Evolutionary conservation across 1,284 basidiomycete species (phyloP).

Genomic region (Pholiota adiposa): DNA sequence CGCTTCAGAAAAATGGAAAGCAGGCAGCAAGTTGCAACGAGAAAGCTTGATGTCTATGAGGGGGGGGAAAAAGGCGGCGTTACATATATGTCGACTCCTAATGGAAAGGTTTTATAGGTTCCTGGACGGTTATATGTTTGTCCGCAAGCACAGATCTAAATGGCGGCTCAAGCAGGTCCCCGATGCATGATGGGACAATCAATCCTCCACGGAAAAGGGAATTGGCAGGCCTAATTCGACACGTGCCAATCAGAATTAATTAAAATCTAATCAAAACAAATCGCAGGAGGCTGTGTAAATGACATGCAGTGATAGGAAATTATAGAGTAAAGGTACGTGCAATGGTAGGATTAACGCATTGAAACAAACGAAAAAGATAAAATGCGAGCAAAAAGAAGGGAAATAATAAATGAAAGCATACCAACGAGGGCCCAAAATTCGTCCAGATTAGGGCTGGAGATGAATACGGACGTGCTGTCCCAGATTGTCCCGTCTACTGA

Average conservation of each 20-base stretch:
- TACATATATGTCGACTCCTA: not conserved
- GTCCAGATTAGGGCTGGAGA: slow-evolving; percentile 30
- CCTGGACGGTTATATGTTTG: slow-evolving; percentile 9
- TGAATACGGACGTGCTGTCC: slow-evolving; percentile 79
- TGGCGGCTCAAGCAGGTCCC: not conserved
- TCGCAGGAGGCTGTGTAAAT: not conserved
- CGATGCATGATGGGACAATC: not conserved
- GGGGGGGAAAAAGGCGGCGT: not conserved
- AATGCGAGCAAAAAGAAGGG: not conserved
- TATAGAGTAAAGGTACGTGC: not conserved
- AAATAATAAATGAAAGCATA: not conserved
- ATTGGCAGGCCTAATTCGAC: slow-evolving; percentile 1
- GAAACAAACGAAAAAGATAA: not conserved
- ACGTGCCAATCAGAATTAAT: slow-evolving; percentile 1
- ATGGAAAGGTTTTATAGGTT: slow-evolving; percentile 4
- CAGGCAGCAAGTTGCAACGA: not conserved
- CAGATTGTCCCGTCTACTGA: slow-evolving; percentile 82
- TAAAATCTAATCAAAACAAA: slow-evolving; percentile 1
- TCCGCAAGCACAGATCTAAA: slow-evolving; percentile 3
- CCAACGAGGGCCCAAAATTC: not conserved
- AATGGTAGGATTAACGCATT: not conserved
- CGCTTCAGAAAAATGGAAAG: not conserved
- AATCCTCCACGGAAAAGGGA: slow-evolving; percentile 1
- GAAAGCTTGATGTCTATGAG: not conserved
- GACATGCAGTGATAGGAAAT: not conserved